These are phyloP conservation scores for Theileria parva DNA, from an alignment of 169 alveolate species.

Conservation along the genomic window DNA sequence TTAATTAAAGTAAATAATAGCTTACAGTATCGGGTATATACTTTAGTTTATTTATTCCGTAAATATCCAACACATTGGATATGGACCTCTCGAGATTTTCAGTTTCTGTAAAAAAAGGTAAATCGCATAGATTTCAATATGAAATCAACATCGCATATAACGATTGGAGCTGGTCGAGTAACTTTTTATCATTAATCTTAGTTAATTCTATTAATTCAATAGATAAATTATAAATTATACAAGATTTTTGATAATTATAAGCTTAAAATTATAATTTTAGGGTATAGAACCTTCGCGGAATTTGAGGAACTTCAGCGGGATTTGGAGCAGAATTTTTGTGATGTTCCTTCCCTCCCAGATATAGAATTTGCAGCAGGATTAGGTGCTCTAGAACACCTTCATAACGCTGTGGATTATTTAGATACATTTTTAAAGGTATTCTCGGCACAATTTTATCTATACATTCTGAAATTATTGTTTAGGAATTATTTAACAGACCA, in stretches of 20 bases:
- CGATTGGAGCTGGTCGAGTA: conserved; percentile 32
- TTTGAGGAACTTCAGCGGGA: conserved; percentile 56
- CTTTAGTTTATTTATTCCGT: neutral
- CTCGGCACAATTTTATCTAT: neutral
- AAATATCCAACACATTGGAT: conserved; percentile 4
- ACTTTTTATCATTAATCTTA: neutral
- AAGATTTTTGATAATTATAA: too few relatives aligned
- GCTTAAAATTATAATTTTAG: conserved; percentile 4
- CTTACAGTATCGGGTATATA: neutral
- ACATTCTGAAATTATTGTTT: neutral
- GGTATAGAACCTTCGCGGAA: conserved; percentile 48
- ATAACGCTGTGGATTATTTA: conserved; percentile 31
- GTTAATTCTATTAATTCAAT: neutral
- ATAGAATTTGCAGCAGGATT: conserved; percentile 39
- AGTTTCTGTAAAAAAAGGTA: conserved; percentile 21
- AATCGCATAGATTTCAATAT: conserved; percentile 23
- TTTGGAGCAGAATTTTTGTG: conserved; percentile 33
- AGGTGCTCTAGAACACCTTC: conserved; percentile 33
- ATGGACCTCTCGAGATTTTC: conserved; percentile 27
- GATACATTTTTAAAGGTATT: conserved; percentile 50
- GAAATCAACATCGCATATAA: conserved; percentile 21
- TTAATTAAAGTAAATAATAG: too few relatives aligned
- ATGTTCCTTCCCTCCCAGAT: conserved; percentile 62
- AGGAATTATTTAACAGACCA: conserved; percentile 63
- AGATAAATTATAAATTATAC: neutral